These are phyloP conservation scores for Papiliotrema flavescens DNA, from an alignment of 1,284 basidiomycete species.

Conservation along the genomic window DNA sequence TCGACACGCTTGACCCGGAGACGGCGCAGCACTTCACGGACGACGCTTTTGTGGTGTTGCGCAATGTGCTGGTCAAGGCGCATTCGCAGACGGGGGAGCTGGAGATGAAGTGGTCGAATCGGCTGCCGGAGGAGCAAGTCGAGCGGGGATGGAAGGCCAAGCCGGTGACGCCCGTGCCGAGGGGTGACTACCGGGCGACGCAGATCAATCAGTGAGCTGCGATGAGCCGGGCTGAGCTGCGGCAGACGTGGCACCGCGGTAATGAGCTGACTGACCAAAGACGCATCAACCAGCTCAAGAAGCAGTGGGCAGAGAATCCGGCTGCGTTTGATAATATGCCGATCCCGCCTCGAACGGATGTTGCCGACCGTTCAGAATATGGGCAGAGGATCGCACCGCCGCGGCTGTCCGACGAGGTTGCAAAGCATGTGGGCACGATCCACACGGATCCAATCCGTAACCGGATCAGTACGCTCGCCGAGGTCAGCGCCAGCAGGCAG, in stretches of 20 bases:
- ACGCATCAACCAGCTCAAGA: slow-evolving; percentile 11
- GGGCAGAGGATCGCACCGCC: background rate
- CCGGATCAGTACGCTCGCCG: slow-evolving; percentile 18
- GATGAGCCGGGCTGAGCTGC: background rate
- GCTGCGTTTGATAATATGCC: background rate
- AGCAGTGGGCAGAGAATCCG: background rate
- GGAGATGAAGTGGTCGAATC: slow-evolving; percentile 35
- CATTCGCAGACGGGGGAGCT: slow-evolving; percentile 19
- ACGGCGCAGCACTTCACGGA: background rate
- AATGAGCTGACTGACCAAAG: slow-evolving; percentile 6
- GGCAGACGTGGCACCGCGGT: too few species aligned
- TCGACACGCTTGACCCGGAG: slow-evolving; percentile 1
- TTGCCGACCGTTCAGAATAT: too few species aligned
- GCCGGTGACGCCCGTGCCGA: slow-evolving; percentile 3
- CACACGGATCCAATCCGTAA: slow-evolving; percentile 17
- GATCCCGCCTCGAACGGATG: background rate
- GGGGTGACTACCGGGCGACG: slow-evolving; percentile 15
- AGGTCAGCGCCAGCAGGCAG: slow-evolving; percentile 19
- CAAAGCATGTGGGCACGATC: slow-evolving; percentile 16
- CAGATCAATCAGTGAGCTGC: slow-evolving; percentile 28
- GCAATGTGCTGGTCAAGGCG: slow-evolving; percentile 24
- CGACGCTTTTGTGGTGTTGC: slow-evolving; percentile 13
- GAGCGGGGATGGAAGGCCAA: slow-evolving; percentile 19
- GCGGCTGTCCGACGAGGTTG: slow-evolving; percentile 1
- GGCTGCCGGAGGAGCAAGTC: slow-evolving; percentile 20